A percentile compares a stretch with the other conserved stretches of the same genome.
These are phyloP conservation scores for Paecilomyces dactylethromorphus DNA, from an alignment of 2,329 filamentous ascomycete species.

Conservation along the genomic window DNA sequence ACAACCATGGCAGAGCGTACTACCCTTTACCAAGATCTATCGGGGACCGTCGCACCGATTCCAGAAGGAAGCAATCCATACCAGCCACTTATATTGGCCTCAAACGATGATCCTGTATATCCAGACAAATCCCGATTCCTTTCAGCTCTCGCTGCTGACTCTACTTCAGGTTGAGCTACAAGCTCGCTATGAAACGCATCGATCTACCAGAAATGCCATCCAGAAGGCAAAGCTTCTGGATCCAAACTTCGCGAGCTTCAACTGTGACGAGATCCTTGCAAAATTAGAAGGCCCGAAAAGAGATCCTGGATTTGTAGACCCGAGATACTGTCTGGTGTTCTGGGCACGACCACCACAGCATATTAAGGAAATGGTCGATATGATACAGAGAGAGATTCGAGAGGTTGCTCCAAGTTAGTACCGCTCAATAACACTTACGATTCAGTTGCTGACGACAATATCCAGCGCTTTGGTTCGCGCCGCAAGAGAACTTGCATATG, in stretches of 20 bases:
- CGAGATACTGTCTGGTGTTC: conserved; percentile 75
- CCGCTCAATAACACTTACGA: background rate
- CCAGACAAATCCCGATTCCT: background rate
- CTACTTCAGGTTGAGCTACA: conserved; percentile 51
- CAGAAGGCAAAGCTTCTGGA: conserved; percentile 69
- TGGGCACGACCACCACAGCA: conserved; percentile 78
- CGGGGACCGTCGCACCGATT: conserved; percentile 22
- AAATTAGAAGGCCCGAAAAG: conserved; percentile 59
- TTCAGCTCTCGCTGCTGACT: conserved; percentile 3
- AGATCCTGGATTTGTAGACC: conserved; percentile 65
- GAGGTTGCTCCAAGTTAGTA: conserved; percentile 62
- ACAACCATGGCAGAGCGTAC: conserved; percentile 15
- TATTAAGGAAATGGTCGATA: conserved; percentile 59
- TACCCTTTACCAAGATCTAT: conserved; percentile 29
- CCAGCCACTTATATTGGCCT: conserved; percentile 63
- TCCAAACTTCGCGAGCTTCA: conserved; percentile 60
- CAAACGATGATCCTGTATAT: conserved; percentile 60
- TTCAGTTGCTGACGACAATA: conserved; percentile 2
- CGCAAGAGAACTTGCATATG: conserved; percentile 69
- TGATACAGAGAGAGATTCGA: conserved; percentile 62
- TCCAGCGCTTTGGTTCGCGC: conserved; percentile 80
- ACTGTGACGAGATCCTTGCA: conserved; percentile 68
- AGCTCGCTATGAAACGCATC: conserved; percentile 65
- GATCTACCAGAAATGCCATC: conserved; percentile 66
- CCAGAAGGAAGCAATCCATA: conserved; percentile 60